Base-by-base conservation (phyloP, 2,329 filamentous ascomycete species). In the Chalara sp. region DNA sequence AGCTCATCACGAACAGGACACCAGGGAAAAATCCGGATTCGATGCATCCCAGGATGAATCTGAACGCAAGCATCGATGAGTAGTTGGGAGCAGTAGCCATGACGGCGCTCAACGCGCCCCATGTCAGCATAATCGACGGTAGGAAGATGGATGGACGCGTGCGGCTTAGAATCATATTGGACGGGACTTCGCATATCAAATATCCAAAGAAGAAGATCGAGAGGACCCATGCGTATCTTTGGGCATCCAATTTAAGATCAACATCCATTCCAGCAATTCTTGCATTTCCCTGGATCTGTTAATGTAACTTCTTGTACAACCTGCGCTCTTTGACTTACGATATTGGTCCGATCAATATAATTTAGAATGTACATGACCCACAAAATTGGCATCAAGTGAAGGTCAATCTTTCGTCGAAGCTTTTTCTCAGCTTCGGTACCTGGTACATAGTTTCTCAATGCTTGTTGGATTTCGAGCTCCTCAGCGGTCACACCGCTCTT, bases 251-350 rank as follows among this genome's bases (percentile, higher is more conserved):
- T 6, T 40, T 6, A 0, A 83, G 66, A 50, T 82, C 79, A 11
- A 65, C 53, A 50, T 80, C 77, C 1, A 82, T 68, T 0, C 72
- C 72, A 2, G 76, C 77, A 41, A 79, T 71, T 4, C 76, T 71
- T 0, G 78, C 78, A 59, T 81, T 78, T 0, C 76, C 74, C 1
- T 58, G 21, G 6, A 32, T 21, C 21, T 21, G 21, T 21, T 21
- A 21, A 21, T 21, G 21, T 3, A 21, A 21, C 21, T 21, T 21
- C 21, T 21, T 21, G 21, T 21, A 21, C 21, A 21, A 21, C 21
- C 21, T 21, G 3, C 21, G 21, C 21, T 21, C 21, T 21, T 21
- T 21, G 2, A 21, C 21, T 21, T 21, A 21, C 21, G 21, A 21
- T 21, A 21, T 21, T 21, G 21, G 21, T 21, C 21, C 21, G 21